Base-by-base conservation (phyloP, 1,284 basidiomycete genomes). In the Pterulicium gracile region DNA sequence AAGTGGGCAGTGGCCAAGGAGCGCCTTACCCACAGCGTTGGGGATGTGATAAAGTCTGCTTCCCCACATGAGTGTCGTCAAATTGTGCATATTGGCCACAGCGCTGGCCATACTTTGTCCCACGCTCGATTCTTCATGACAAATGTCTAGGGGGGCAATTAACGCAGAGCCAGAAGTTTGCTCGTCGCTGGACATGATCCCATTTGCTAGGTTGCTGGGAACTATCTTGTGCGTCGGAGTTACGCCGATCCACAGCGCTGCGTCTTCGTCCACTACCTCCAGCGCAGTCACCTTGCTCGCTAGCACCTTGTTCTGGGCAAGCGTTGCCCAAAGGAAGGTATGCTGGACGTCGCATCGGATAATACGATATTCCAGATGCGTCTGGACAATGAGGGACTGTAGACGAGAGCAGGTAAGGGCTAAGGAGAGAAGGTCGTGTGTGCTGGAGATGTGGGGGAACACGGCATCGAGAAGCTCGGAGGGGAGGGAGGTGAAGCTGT, bases 271-370 rank as follows among this genome's bases (percentile, higher is more conserved):
- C 10, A 32, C n/a, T 7, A 32, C n/a, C 27, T 32, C 27, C 7
- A 32, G 27, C 10, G 27, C 7, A 10, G 27, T 10, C 10, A 32
- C 27, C n/a, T 32, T 32, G n/a, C 10, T n/a, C 27, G 27, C 27
- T 7, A 32, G 7, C 10, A 32, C n/a, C 10, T 7, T 7, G 27
- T 32, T 32, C 10, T 7, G n/a, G 27, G 27, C 7, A n/a, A 32
- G 27, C n/a, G 27, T n/a, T 7, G 7, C 27, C 27, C 27, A 32
- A n/a, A 32, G n/a, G 27, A 10, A 7, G 27, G 10, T 74, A 48
- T 62, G 79, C 78, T 77, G 75, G 72, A 70, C 69, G 68, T 64
- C 65, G 60, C 61, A 67, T 61, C 53, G 51, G 54, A 22, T 59
- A 52, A 39, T 41, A 21, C 50, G 57, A 57, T 48, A 53, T 59